Evolutionary conservation across 768 basidiomycete species (phyloP), one percentile per base, ranked within the genome.

Genomic region (Mrakia blollopis): DNA sequence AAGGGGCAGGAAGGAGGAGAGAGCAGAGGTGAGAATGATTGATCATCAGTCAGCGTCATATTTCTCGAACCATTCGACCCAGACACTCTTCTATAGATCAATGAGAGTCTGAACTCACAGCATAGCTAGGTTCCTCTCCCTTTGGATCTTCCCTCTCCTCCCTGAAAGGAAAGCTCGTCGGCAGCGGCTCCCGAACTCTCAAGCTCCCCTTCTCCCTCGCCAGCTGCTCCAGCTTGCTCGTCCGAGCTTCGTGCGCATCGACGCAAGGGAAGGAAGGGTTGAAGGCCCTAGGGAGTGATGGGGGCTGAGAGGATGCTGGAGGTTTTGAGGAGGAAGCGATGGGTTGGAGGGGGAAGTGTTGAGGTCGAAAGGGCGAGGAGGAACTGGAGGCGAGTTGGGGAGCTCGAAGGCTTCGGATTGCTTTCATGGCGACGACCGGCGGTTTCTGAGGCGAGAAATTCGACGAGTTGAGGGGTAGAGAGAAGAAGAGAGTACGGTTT

Each of bases 201-300:
- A 25, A 25, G 9, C 57, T 28, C 41, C n/a, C 65, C 18, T 60
- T 41, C 9, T 54, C 41, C 69, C 30, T 63, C 28, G 68, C 54
- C 41, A 61, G 30, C 63, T 74, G 52, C 41, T 61, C 60, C 23
- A 79, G 72, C 65, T 71, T 67, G 60, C 68, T 73, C 52, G 54
- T 74, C 11, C 77, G 62, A 13, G 52, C 60, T 68, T 78, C 77
- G 57, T 78, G 77, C 23, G 77, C 72, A 35, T 78, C 77, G 54
- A 78, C 72, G 44, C 77, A 78, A 1, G 77, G 77, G 73, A 78
- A 78, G 13, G 76, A 77, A 25, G 76, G 63, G 67, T 72, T 77
- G 72, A 65, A 72, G 28, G 18, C 28, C 21, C 13, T 63, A 18
- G 63, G 21, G 30, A 37, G 63, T 35, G 32, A 21, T 39, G 65